These are phyloP conservation scores for Neurospora sp. DNA, from an alignment of 495 filamentous ascomycete species.

Conservation along the genomic window DNA sequence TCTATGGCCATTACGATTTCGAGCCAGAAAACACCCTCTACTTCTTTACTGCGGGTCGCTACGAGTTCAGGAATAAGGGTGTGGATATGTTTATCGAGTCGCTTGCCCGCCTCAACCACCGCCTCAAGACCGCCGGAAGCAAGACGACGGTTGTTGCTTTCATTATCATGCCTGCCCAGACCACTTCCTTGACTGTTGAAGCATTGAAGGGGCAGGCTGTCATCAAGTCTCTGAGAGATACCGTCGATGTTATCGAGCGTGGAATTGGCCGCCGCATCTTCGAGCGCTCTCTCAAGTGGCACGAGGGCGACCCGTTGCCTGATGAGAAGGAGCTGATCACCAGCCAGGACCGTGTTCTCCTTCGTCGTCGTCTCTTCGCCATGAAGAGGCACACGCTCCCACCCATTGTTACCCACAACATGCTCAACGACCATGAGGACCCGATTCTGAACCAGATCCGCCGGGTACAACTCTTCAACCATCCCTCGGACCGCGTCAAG, in stretches of 20 bases:
- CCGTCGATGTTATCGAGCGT: conserved; percentile 78
- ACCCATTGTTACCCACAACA: conserved; percentile 99
- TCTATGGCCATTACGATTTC: conserved; percentile 97
- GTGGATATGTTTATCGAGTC: conserved; percentile 99
- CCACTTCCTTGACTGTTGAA: conserved; percentile 91
- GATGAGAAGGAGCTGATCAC: conserved; percentile 93
- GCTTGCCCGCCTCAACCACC: conserved; percentile 85
- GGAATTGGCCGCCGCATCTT: conserved; percentile 90
- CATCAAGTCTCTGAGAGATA: conserved; percentile 90
- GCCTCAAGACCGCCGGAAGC: conserved; percentile 71
- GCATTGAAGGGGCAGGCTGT: conserved; percentile 93
- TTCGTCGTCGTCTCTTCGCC: conserved; percentile 83
- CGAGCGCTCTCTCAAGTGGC: conserved; percentile 86
- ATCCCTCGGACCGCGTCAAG: conserved; percentile 90
- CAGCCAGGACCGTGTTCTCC: conserved; percentile 82
- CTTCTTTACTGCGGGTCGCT: conserved; percentile 91
- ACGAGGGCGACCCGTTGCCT: conserved; percentile 82
- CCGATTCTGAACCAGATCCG: conserved; percentile 95
- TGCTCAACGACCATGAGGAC: conserved; percentile 88
- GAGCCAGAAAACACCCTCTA: conserved; percentile 96
- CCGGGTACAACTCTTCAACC: conserved; percentile 92
- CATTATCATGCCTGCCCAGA: conserved; percentile 97
- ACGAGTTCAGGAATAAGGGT: conserved; percentile 97
- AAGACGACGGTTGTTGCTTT: conserved; percentile 97
- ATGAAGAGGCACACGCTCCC: conserved; percentile 88